Percentiles rank a stretch among this genome's conserved stretches.
Evolutionary conservation across 805 yeast species (phyloP).

Genomic region (Lipomyces lipofer): DNA sequence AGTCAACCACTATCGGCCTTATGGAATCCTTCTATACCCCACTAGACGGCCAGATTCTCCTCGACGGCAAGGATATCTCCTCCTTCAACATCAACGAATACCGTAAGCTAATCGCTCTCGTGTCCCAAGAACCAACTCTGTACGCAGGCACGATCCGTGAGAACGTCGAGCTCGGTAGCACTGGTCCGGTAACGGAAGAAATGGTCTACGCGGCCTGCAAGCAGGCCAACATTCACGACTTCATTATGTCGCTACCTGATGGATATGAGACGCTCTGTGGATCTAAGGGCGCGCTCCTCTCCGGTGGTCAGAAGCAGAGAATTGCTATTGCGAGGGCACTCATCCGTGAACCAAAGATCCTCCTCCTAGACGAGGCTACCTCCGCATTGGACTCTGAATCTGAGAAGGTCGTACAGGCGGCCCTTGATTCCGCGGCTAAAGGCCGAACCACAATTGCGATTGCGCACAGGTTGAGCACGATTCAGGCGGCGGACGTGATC

Average conservation of each 20-base stretch:
- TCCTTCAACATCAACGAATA: constrained; percentile 52
- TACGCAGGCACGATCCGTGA: constrained; percentile 58
- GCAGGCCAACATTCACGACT: constrained; percentile 61
- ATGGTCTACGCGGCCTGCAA: constrained; percentile 49
- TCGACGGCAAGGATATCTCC: constrained; percentile 54
- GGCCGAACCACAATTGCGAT: constrained; percentile 80
- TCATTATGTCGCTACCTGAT: constrained; percentile 56
- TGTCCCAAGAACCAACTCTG: constrained; percentile 62
- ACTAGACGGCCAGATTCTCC: constrained; percentile 48
- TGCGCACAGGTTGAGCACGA: constrained; percentile 79
- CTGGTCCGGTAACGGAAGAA: constrained; percentile 43
- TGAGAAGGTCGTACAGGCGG: constrained; percentile 72
- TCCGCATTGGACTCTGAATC: constrained; percentile 69
- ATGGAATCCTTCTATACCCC: constrained; percentile 56
- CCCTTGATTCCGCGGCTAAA: constrained; percentile 64
- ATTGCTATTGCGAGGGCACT: constrained; percentile 75
- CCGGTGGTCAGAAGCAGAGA: constrained; percentile 79
- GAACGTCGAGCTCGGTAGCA: constrained; percentile 54
- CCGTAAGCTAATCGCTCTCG: constrained; percentile 56
- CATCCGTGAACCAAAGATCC: constrained; percentile 62
- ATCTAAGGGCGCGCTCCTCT: constrained; percentile 56
- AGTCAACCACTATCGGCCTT: constrained; percentile 57
- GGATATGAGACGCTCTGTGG: constrained; percentile 62
- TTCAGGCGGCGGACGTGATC: constrained; percentile 61
- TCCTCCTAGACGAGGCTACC: constrained; percentile 70